phyloP scores from a whole-genome alignment of 331 rosid genomes.

The Pyracantha coccinea region DNA sequence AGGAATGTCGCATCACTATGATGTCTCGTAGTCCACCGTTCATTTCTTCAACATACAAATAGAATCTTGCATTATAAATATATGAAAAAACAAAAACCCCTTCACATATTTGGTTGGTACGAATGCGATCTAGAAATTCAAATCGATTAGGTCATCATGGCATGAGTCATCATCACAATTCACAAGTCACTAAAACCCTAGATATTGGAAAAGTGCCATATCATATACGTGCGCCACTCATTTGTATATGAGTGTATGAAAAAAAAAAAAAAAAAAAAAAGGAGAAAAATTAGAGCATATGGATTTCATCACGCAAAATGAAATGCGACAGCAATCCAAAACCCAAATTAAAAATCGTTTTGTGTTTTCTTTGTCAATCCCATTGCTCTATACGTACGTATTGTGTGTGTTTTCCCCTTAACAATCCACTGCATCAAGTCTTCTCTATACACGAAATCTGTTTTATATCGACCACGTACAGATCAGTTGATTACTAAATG shows the following conservation, averaged over 20 bases:
- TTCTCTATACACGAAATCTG: not conserved
- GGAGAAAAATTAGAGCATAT: not conserved
- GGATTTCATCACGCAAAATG: not conserved
- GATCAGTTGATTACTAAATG: not conserved
- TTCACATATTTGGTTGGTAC: not conserved
- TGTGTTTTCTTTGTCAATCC: not conserved
- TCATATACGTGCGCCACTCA: too few species aligned
- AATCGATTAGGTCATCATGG: not conserved
- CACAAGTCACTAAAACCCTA: not conserved
- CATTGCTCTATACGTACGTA: not conserved
- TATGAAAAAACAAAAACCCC: not conserved
- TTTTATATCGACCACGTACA: not conserved
- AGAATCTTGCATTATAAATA: not conserved
- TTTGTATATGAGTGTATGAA: too few species aligned
- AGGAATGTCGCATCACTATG: not conserved
- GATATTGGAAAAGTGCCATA: not conserved
- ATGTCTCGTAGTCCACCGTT: not conserved
- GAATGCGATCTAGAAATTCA: not conserved
- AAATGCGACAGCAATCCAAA: not conserved
- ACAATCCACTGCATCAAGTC: not conserved
- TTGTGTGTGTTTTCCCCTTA: not conserved
- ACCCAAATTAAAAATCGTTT: not conserved
- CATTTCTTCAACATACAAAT: not conserved
- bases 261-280: too few species aligned
- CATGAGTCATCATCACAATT: not conserved